phyloP scores from a whole-genome alignment of 2,329 filamentous ascomycete genomes.

The Thielaviopsis punctulata region DNA sequence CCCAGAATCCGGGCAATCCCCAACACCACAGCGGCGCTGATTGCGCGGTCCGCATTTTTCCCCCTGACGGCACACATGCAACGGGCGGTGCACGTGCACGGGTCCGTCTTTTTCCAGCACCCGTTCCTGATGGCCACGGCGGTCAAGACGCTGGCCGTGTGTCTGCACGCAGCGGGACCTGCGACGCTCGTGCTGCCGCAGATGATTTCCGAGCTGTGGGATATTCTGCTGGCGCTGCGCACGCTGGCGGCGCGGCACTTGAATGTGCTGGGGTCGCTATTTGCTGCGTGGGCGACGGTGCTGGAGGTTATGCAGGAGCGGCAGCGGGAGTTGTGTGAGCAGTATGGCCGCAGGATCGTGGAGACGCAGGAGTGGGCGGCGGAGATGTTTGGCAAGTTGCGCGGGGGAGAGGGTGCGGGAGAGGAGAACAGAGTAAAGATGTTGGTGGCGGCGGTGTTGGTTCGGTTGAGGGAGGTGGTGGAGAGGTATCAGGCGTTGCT shows the following conservation, averaged over 20 bases:
- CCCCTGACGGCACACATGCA: constrained; percentile 71
- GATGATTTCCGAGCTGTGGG: constrained; percentile 72
- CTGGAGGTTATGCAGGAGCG: constrained; percentile 67
- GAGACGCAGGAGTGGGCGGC: constrained; percentile 81
- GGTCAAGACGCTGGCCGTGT: constrained; percentile 68
- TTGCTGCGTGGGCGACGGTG: constrained; percentile 64
- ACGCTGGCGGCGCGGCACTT: constrained; percentile 43
- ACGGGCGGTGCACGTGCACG: constrained; percentile 31
- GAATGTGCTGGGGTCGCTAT: constrained; percentile 51
- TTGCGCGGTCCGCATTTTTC: constrained; percentile 67
- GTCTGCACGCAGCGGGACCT: constrained; percentile 70
- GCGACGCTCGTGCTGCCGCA: constrained; percentile 58
- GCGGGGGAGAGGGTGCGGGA: constrained; percentile 28
- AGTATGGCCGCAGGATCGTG: constrained; percentile 58
- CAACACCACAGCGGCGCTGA: constrained; percentile 62
- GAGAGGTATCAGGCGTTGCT: constrained; percentile 64
- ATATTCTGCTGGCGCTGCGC: constrained; percentile 56
- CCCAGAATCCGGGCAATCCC: constrained; percentile 40
- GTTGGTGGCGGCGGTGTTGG: constrained; percentile 58
- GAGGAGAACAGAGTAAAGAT: constrained; percentile 70
- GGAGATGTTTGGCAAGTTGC: constrained; percentile 48
- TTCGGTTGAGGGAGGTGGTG: constrained; percentile 64
- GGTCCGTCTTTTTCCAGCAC: constrained; percentile 47
- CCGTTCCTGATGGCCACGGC: constrained; percentile 63
- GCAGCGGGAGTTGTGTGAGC: constrained; percentile 52